Percentiles rank a stretch among this genome's conserved stretches.
Evolutionary conservation across 1,284 basidiomycete genomes (phyloP).

Genomic region (Microbotryum lychnidis-dioicae): DNA sequence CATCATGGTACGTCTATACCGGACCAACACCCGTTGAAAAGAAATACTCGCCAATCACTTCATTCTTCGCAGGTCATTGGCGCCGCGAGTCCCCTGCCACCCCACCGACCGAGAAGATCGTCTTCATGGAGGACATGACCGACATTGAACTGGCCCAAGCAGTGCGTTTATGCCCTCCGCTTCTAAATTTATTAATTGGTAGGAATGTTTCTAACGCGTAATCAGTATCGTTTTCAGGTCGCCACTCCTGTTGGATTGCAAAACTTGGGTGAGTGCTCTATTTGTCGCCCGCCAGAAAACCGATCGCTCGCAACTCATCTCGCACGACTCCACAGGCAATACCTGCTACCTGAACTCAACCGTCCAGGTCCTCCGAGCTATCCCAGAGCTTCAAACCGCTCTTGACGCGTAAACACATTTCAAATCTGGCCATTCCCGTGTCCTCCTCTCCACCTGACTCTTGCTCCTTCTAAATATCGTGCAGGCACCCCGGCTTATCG

Average conservation of each 20-base stretch:
- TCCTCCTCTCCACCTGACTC: neutral
- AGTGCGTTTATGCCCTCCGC: constrained; percentile 44
- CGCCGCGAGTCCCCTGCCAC: constrained; percentile 80
- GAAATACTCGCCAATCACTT: neutral
- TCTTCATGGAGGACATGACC: constrained; percentile 79
- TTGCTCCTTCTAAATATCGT: neutral
- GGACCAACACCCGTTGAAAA: neutral
- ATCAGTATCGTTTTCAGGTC: constrained; percentile 9
- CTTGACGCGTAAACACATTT: constrained; percentile 50
- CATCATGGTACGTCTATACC: constrained; percentile 28
- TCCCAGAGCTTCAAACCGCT: constrained; percentile 75
- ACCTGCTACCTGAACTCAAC: constrained; percentile 96
- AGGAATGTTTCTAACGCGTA: neutral
- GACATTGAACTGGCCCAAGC: constrained; percentile 70
- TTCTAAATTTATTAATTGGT: constrained; percentile 4
- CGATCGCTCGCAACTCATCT: neutral
- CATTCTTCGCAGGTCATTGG: constrained; percentile 60
- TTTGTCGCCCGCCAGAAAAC: neutral
- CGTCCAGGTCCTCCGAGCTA: constrained; percentile 78
- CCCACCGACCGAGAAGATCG: constrained; percentile 67
- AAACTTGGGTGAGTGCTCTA: constrained; percentile 28
- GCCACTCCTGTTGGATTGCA: constrained; percentile 54
- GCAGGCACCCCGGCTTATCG: neutral
- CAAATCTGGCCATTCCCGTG: constrained; percentile 10
- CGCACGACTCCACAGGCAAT: constrained; percentile 51